phyloP scores from a whole-genome alignment of 2,329 filamentous ascomycete species.

The Colletotrichum orbiculare region DNA sequence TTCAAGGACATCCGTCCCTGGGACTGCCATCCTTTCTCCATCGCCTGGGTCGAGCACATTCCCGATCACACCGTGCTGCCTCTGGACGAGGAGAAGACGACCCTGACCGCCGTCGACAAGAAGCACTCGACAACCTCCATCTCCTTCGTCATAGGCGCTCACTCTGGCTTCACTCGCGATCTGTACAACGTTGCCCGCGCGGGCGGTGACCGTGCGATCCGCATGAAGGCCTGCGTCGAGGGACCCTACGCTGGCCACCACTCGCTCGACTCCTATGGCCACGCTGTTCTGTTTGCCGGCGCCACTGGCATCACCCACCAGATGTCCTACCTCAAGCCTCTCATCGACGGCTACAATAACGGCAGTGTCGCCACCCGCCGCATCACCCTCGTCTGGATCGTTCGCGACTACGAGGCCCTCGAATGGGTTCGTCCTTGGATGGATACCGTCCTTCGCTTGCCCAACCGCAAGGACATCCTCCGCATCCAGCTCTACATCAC shows the following conservation, averaged over 20 bases:
- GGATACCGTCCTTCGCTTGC: conserved; percentile 79
- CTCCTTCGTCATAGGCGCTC: conserved; percentile 86
- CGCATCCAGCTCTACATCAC: conserved; percentile 92
- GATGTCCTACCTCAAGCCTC: conserved; percentile 84
- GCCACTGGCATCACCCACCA: conserved; percentile 97
- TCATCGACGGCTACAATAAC: conserved; percentile 75
- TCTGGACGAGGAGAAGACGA: conserved; percentile 50
- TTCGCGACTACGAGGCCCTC: conserved; percentile 87
- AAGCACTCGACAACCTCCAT: conserved; percentile 65
- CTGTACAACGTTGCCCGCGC: conserved; percentile 77
- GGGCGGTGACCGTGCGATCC: conserved; percentile 64
- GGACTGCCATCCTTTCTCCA: conserved; percentile 83
- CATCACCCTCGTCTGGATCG: conserved; percentile 90
- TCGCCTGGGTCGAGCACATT: conserved; percentile 76
- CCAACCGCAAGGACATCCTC: conserved; percentile 83
- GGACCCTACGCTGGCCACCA: conserved; percentile 90
- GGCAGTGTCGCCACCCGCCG: conserved; percentile 83
- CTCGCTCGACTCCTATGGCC: conserved; percentile 90
- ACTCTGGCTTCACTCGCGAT: conserved; percentile 87
- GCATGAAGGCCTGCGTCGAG: conserved; percentile 81
- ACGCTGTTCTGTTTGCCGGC: conserved; percentile 89
- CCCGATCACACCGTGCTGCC: conserved; percentile 50
- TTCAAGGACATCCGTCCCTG: conserved; percentile 73
- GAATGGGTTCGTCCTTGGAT: conserved; percentile 95
- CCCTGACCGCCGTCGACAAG: conserved; percentile 50